Evolutionary conservation across 768 basidiomycete genomes (phyloP), one percentile per base, ranked within the genome.

Genomic region (Tulasnella sp.): DNA sequence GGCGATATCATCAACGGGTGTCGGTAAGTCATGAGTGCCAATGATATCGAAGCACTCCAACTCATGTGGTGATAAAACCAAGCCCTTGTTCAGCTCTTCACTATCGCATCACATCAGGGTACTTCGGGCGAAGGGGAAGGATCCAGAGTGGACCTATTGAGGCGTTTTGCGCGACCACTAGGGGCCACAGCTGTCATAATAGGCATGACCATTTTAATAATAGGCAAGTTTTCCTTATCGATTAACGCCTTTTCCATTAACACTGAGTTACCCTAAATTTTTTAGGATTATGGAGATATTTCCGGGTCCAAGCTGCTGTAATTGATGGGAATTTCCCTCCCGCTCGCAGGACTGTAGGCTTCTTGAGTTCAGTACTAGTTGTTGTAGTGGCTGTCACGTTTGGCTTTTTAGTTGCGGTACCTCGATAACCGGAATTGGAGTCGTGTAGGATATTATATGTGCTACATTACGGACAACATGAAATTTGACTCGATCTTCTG

Each of bases 61-160:
- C 12, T 29, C 19, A 40, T 27, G n/a, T 48, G 34, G 20, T 33
- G 29, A 1, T 4, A 15, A 7, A 3, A 24, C 15, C 56, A 47
- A 74, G 76, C 73, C n/a, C 66, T 78, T 6, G 73, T 79, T 0
- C 77, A 79, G 53, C 60, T 79, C 3, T 75, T 78, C 57, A 65
- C 70, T 5, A 59, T 72, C 40, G 62, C 67, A 13, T 58, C 58
- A 13, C 39, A 57, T 3, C 48, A 64, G 45, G n/a, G n/a, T n/a
- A 61, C 43, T 57, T 37, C 53, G 12, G 20, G 54, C 24, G 34
- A 46, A 15, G 22, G 29, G 24, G 6, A 42, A 40, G 13, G 37
- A 46, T 29, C 19, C 56, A 6, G 42, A 35, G 45, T 35, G 42
- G 22, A 35, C 37, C n/a, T 13, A 33, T 58, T 5, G 56, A 62